A percentile compares a stretch with the other conserved stretches of the same genome.
These are phyloP conservation scores for Hordeum pubiflorum DNA, from an alignment of 202 grass and related monocot genomes.

Conservation along the genomic window DNA sequence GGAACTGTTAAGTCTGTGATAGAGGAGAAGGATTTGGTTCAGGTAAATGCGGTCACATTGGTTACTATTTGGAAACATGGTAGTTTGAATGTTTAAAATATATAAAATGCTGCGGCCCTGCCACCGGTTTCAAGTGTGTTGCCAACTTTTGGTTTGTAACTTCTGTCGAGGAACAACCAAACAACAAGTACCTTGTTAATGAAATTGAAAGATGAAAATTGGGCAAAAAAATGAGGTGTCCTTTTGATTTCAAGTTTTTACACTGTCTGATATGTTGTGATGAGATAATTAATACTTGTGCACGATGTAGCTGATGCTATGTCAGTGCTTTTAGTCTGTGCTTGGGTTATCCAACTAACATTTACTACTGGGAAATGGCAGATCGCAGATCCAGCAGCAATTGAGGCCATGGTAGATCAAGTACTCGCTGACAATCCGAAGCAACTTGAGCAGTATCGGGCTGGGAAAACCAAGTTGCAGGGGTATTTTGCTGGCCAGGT, in stretches of 20 bases:
- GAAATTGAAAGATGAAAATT: not conserved
- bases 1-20: slow-evolving; percentile 77
- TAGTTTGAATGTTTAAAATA: not conserved
- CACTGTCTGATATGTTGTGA: not conserved
- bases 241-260: not conserved
- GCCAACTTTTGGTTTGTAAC: not conserved
- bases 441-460: slow-evolving; percentile 86
- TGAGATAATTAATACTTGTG: not conserved
- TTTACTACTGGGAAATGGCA: slow-evolving; percentile 34
- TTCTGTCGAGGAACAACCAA: not conserved
- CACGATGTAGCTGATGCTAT: not conserved
- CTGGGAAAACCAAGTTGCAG: slow-evolving; percentile 76
- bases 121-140: not conserved
- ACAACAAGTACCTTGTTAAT: not conserved
- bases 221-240: not conserved
- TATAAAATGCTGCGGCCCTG: not conserved
- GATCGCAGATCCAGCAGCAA: slow-evolving; percentile 83
- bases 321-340: not conserved
- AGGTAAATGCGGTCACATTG: slow-evolving; percentile 39
- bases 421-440: slow-evolving; percentile 73
- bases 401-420: slow-evolving; percentile 76
- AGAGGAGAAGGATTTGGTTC: slow-evolving; percentile 90
- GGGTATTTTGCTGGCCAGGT: slow-evolving; percentile 93
- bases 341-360: slow-evolving; percentile 3
- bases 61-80: not conserved